Evolutionary conservation across 495 filamentous ascomycete genomes (phyloP).

Genomic region (Cercophora scortea): DNA sequence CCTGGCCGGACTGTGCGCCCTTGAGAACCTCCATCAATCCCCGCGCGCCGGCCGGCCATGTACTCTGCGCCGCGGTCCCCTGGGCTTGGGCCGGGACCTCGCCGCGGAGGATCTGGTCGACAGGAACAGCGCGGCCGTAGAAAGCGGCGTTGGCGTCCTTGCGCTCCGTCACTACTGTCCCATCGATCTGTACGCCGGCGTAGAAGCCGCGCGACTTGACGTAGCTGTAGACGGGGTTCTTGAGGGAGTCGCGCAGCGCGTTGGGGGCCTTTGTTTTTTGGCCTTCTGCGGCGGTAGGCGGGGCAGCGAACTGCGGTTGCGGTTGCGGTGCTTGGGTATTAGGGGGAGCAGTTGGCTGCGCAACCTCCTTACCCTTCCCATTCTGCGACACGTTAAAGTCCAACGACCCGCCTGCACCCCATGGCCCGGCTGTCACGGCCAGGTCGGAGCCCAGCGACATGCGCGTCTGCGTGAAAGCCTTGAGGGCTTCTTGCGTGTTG

Average conservation of each 20-base stretch:
- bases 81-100: constrained; percentile 34
- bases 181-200: constrained; percentile 69
- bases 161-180: constrained; percentile 68
- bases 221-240: constrained; percentile 66
- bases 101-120: constrained; percentile 59
- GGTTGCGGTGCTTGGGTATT: neutral
- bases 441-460: constrained; percentile 70
- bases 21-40: constrained; percentile 18
- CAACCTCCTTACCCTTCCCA: neutral
- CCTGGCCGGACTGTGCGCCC: constrained; percentile 13
- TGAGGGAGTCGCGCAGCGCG: constrained; percentile 13
- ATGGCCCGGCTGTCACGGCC: constrained; percentile 64
- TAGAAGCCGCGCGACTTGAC: constrained; percentile 76
- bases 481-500: constrained; percentile 64
- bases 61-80: constrained; percentile 8
- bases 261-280: too few species aligned
- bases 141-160: constrained; percentile 76
- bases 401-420: constrained; percentile 61
- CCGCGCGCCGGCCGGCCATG: constrained; percentile 16
- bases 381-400: constrained; percentile 35
- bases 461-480: constrained; percentile 64
- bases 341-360: neutral
- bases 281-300: too few species aligned
- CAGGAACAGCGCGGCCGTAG: constrained; percentile 57
- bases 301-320: neutral